These are phyloP conservation scores for Capronia coronata DNA, from an alignment of 2,329 filamentous ascomycete genomes.

Conservation along the genomic window DNA sequence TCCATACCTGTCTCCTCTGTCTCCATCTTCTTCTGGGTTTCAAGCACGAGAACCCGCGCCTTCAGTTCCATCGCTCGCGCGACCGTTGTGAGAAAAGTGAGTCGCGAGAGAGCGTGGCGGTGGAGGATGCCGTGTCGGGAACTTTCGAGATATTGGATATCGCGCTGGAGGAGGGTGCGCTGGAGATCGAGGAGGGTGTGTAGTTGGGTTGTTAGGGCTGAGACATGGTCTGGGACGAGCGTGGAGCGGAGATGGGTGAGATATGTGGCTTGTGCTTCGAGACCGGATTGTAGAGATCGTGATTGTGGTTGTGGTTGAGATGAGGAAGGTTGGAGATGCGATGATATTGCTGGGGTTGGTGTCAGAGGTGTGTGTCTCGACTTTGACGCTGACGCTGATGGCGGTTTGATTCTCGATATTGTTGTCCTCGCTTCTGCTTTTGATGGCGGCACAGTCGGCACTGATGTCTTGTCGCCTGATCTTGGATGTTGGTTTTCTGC, in stretches of 20 bases:
- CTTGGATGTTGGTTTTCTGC: too few relatives aligned
- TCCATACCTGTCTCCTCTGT: too few relatives aligned
- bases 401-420: too few relatives aligned
- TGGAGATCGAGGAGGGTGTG: constrained; percentile 11
- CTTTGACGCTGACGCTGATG: too few relatives aligned
- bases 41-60: constrained; percentile 16
- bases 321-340: too few relatives aligned
- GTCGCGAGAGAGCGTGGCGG: constrained; percentile 14
- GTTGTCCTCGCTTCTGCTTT: too few relatives aligned
- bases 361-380: too few relatives aligned
- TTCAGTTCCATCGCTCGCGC: constrained; percentile 24
- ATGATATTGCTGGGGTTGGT: too few relatives aligned
- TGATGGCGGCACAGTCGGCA: too few relatives aligned
- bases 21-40: constrained; percentile 35
- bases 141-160: constrained; percentile 21
- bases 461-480: too few relatives aligned
- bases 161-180: constrained; percentile 4
- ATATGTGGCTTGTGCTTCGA: constrained; percentile 4
- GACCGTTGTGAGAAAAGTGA: constrained; percentile 20
- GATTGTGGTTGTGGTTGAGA: constrained; percentile 2
- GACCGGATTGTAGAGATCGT: neutral
- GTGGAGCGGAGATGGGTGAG: constrained; percentile 5
- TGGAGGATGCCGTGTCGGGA: constrained; percentile 23
- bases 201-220: constrained; percentile 4
- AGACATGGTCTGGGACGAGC: constrained; percentile 4